phyloP scores from a whole-genome alignment of 768 basidiomycete species.

The Phylloporus sp. region DNA sequence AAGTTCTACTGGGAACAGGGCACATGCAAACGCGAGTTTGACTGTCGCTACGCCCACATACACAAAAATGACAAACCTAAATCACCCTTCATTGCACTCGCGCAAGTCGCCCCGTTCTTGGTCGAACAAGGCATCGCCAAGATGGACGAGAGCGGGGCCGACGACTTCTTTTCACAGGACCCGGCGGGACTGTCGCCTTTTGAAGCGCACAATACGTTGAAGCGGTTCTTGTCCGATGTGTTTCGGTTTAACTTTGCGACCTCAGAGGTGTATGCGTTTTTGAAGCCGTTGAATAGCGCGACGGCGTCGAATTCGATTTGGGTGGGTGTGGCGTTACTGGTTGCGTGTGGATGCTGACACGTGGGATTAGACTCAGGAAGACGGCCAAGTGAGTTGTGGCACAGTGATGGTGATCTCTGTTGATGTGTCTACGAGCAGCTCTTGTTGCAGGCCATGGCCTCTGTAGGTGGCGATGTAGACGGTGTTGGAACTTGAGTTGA shows the following conservation, averaged over 20 bases:
- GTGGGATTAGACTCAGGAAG: conserved; percentile 39
- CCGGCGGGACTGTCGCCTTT: conserved; percentile 35
- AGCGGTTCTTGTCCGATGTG: conserved; percentile 39
- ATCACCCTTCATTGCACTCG: no score
- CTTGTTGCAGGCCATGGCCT: conserved; percentile 36
- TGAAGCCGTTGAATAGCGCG: conserved; percentile 34
- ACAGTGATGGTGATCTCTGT: conserved; percentile 2
- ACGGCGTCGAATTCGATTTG: conserved; percentile 37
- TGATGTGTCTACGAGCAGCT: conserved; percentile 28
- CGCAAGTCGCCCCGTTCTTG: conserved; percentile 41
- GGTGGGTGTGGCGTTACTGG: no score
- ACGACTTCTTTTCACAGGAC: conserved; percentile 39
- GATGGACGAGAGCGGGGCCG: conserved; percentile 39
- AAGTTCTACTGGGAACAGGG: conserved; percentile 46
- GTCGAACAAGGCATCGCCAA: conserved; percentile 44
- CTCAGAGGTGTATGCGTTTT: conserved; percentile 45
- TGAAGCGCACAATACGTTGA: conserved; percentile 45
- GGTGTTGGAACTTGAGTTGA: not conserved
- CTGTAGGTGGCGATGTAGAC: conserved; percentile 23
- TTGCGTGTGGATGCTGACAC: conserved; percentile 3
- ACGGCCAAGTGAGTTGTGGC: conserved; percentile 44
- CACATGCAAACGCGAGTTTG: conserved; percentile 43
- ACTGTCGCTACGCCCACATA: conserved; percentile 42
- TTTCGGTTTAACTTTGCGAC: conserved; percentile 42
- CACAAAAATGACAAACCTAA: conserved; percentile 4